Evolutionary conservation across 345 rosid genomes (phyloP).

Genomic region (Hevea brasiliensis): DNA sequence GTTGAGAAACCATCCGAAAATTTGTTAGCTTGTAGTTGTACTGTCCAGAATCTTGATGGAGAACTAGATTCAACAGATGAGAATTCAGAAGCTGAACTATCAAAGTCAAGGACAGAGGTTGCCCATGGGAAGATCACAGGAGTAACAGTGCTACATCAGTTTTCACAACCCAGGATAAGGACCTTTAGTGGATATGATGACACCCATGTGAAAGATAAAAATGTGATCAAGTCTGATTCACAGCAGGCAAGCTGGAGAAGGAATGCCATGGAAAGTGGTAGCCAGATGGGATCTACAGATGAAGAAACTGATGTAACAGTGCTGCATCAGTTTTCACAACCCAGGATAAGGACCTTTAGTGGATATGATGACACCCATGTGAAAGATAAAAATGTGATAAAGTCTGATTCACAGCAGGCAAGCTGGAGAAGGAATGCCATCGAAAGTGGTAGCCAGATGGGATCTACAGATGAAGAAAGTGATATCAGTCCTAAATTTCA

Average conservation of each 20-base stretch:
- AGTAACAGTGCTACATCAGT: neutral
- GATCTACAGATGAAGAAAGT: too few relatives aligned
- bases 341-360: conserved; percentile 1
- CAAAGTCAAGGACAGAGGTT: neutral
- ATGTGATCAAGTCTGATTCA: too few relatives aligned
- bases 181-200: neutral
- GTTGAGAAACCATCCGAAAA: neutral
- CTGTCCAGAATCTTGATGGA: conserved; percentile 22
- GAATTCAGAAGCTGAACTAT: conserved; percentile 22
- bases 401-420: too few relatives aligned
- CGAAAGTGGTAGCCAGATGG: too few relatives aligned
- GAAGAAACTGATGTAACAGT: neutral
- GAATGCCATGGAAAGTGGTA: too few relatives aligned
- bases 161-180: conserved; percentile 11
- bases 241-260: too few relatives aligned
- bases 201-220: too few relatives aligned
- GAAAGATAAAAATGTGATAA: too few relatives aligned
- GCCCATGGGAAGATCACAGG: neutral
- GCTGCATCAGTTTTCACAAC: neutral
- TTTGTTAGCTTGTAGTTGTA: conserved; percentile 7
- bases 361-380: neutral
- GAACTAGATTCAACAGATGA: conserved; percentile 19
- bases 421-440: too few relatives aligned
- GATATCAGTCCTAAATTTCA: neutral
- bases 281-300: too few relatives aligned